These are phyloP conservation scores for Camellia oleifera DNA, from an alignment of 179 eudicot species.

Conservation along the genomic window DNA sequence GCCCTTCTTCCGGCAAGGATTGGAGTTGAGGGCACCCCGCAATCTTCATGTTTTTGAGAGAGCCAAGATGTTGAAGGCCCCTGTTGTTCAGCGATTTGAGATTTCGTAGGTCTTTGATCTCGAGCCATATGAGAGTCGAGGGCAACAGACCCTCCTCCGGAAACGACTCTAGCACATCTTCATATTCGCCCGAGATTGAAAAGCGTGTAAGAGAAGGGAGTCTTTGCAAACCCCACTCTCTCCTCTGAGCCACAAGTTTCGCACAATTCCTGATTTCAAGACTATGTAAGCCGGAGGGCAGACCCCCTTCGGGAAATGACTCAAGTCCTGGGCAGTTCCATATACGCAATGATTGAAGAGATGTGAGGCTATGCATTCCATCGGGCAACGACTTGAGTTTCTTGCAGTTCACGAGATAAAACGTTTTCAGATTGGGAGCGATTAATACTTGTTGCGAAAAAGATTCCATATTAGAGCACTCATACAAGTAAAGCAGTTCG, in stretches of 20 bases:
- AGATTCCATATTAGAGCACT: too few relatives aligned
- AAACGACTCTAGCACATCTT: background rate
- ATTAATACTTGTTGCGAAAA: too few relatives aligned
- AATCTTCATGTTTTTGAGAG: constrained; percentile 15
- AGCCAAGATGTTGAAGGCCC: constrained; percentile 15
- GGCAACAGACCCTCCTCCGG: background rate
- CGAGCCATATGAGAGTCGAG: background rate
- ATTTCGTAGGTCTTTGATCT: background rate
- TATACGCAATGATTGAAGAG: background rate
- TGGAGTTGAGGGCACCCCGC: constrained; percentile 11
- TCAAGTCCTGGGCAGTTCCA: background rate
- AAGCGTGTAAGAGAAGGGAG: constrained; percentile 7
- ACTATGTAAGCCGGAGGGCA: background rate
- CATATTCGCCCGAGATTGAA: background rate
- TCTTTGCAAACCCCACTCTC: background rate
- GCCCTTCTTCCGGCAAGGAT: constrained; percentile 23
- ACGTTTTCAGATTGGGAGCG: too few relatives aligned
- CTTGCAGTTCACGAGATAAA: too few relatives aligned
- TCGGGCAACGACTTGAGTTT: too few relatives aligned
- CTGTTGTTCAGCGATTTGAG: constrained; percentile 6
- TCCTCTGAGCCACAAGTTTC: background rate
- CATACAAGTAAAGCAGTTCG: too few relatives aligned
- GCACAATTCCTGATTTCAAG: background rate
- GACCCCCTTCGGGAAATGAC: background rate
- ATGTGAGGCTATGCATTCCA: background rate